Conservation (phyloP, 768 basidiomycete species). For the Lactarius sp. region DNA sequence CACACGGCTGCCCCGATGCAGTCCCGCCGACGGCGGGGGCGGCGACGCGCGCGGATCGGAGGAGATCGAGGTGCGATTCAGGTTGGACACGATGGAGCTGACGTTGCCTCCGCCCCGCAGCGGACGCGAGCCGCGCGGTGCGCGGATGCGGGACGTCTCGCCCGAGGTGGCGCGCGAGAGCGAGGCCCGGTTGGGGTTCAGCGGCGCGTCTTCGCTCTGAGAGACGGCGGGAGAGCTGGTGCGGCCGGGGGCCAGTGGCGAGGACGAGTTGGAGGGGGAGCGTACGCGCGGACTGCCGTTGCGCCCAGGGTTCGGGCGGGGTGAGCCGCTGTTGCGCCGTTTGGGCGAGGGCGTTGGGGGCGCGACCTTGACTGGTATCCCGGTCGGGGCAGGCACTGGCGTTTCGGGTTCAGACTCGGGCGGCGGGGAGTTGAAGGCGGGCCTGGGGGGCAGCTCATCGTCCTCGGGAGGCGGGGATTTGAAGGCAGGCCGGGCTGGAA, state of each 20-base stretch:
- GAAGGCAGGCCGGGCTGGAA: conserved; percentile 44
- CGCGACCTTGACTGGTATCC: conserved; percentile 38
- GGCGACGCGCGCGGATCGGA: conserved; percentile 17
- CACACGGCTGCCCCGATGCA: conserved; percentile 20
- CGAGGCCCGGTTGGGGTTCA: conserved; percentile 17
- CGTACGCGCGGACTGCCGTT: conserved; percentile 32
- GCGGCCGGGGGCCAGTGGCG: conserved; percentile 15
- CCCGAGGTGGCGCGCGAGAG: conserved; percentile 20
- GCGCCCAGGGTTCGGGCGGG: conserved; percentile 34
- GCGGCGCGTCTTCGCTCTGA: conserved; percentile 12
- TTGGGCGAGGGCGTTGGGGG: conserved; percentile 50
- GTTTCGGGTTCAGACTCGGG: conserved; percentile 27
- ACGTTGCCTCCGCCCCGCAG: conserved; percentile 19
- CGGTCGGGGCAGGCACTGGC: conserved; percentile 19
- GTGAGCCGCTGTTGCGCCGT: conserved; percentile 44
- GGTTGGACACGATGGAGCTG: conserved; percentile 11
- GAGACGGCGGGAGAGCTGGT: conserved; percentile 17
- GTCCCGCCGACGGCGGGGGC: conserved; percentile 11
- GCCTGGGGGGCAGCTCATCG: conserved; percentile 43
- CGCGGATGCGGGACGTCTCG: conserved; percentile 16
- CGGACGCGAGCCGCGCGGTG: conserved; percentile 21
- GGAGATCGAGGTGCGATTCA: conserved; percentile 21
- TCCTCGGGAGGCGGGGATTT: conserved; percentile 60
- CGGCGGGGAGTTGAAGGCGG: conserved; percentile 24
- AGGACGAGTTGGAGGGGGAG: conserved; percentile 18